A percentile compares a stretch with the other conserved stretches of the same genome.
Conservation (phyloP, 768 basidiomycete species). For the Russula emetica region DNA sequence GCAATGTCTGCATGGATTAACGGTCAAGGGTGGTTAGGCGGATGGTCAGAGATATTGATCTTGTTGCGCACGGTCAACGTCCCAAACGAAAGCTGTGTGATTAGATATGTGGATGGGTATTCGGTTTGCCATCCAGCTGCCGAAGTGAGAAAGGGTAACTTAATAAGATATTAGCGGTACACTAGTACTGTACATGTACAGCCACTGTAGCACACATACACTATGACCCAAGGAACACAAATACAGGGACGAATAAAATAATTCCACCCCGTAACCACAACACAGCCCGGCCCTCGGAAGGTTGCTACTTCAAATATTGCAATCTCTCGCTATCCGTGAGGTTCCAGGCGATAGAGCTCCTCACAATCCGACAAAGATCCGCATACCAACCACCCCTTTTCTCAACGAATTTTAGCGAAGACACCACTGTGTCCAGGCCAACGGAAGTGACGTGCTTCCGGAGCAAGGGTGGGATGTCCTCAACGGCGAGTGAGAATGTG, state of each 20-base stretch:
- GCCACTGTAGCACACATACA: not conserved
- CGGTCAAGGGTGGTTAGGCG: not conserved
- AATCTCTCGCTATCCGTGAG: slow-evolving; percentile 19
- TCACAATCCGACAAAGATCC: slow-evolving; percentile 16
- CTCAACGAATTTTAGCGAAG: slow-evolving; percentile 10
- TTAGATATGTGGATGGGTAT: slow-evolving; percentile 51
- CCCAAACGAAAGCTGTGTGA: slow-evolving; percentile 83
- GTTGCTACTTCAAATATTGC: not conserved
- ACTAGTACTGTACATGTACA: too few relatives aligned
- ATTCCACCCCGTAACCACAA: not conserved
- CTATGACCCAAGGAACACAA: not conserved
- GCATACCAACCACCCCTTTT: not conserved
- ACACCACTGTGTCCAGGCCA: slow-evolving; percentile 13
- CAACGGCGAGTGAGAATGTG: slow-evolving; percentile 11
- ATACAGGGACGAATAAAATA: not conserved
- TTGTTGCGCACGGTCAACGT: slow-evolving; percentile 60
- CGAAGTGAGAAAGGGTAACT: too few relatives aligned
- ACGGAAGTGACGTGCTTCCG: not conserved
- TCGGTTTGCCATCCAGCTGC: slow-evolving; percentile 6
- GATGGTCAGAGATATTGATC: too few relatives aligned
- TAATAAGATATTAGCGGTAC: too few relatives aligned
- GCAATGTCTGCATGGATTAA: slow-evolving; percentile 60
- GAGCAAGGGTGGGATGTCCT: slow-evolving; percentile 21
- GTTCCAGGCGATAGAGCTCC: slow-evolving; percentile 19
- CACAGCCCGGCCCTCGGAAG: not conserved